These are phyloP conservation scores for Solanum megistacrolobum DNA, from an alignment of 257 asterid genomes.

Conservation along the genomic window DNA sequence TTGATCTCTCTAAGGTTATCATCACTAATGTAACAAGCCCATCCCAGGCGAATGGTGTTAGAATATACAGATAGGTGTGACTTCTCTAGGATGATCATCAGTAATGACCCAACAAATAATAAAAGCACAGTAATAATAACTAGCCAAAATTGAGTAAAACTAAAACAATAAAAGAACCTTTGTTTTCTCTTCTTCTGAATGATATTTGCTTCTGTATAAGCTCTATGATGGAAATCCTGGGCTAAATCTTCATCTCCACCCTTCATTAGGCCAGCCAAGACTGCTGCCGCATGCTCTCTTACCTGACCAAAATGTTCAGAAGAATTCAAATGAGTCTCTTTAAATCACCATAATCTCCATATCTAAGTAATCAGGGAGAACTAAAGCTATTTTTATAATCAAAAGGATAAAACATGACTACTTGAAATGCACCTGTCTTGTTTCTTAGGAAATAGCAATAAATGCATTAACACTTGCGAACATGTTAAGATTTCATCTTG, in stretches of 20 bases:
- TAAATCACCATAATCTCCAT: not conserved
- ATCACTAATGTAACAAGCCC: not conserved
- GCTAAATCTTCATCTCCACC: conserved; percentile 70
- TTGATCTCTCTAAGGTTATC: not conserved
- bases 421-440: not conserved
- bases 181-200: conserved; percentile 55
- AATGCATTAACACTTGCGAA: not conserved
- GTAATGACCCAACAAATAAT: not conserved
- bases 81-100: not conserved
- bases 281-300: conserved; percentile 99
- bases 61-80: not conserved
- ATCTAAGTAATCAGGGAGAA: not conserved
- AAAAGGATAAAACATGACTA: not conserved
- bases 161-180: conserved; percentile 36
- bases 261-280: conserved; percentile 95
- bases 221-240: conserved; percentile 71
- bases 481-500: not conserved
- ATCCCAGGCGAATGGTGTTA: not conserved
- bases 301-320: conserved; percentile 35
- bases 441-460: not conserved
- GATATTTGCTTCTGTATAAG: conserved; percentile 64
- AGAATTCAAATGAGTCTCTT: not conserved
- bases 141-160: not conserved
- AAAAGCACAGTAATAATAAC: not conserved
- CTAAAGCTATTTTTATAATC: not conserved